Evolutionary conservation across 2,329 filamentous ascomycete species (phyloP), one percentile per base, ranked within the genome.

Genomic region (Diaporthe citri): DNA sequence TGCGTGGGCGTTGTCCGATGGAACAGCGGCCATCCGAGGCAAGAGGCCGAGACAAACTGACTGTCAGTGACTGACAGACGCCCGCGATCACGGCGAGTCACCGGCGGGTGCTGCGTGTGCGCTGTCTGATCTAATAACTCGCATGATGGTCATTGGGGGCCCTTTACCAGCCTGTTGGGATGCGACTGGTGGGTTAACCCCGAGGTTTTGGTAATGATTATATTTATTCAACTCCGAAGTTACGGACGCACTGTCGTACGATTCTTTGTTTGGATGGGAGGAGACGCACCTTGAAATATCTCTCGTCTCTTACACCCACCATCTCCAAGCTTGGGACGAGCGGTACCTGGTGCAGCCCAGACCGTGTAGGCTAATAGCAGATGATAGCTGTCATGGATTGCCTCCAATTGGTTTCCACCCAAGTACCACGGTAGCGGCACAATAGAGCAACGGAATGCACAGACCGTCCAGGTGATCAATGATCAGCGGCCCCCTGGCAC

Each of bases 111-210:
- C 39, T 43, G 60, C 25, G 39, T 46, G 60, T 31, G 60, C 28
- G 41, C 28, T 66, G 41, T 66, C 41, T 13, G 64, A 55, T 55
- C 6, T 41, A 52, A 69, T 34, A 41, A 13, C 7, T 69, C 64
- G 64, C 64, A 55, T 55, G n/a, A 41, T 22, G 48, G 48, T 22
- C 9, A 69, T 55, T 69, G 34, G 64, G 48, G 46, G 48, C 15
- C 64, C 48, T 20, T 55, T 69, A 69, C 64, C 64, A 52, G 64
- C 64, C 64, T 41, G 48, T 69, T 55, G 64, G 64, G 64, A 69
- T 69, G 64, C 64, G 64, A 69, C 64, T 69, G 64, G 64, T 69
- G 64, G 64, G 64, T 55, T 69, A 41, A 69, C 64, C 31, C 64
- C 64, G 34, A 55, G 34, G 48, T 55, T 69, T 69, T 55, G 64